Conservation (phyloP, 768 basidiomycete genomes). For the Omphalotus guepiniiformis region DNA sequence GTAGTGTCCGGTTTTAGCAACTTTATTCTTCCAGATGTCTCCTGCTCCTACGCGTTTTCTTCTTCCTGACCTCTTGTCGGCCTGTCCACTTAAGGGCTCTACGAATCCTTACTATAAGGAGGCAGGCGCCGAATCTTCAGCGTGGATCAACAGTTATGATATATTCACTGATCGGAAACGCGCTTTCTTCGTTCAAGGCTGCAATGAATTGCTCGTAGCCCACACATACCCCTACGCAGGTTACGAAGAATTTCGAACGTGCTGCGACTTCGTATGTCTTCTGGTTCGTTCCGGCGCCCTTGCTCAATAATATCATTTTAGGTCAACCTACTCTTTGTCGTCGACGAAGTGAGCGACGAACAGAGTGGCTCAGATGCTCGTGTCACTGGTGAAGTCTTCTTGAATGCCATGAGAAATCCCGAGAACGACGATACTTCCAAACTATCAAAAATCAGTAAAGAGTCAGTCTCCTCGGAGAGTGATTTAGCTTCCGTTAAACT, state of each 20-base stretch:
- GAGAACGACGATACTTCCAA: slow-evolving; percentile 53
- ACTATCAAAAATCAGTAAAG: slow-evolving; percentile 55
- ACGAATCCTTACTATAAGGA: slow-evolving; percentile 55
- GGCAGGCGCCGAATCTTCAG: slow-evolving; percentile 52
- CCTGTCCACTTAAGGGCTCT: slow-evolving; percentile 42
- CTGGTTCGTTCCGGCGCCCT: slow-evolving; percentile 1
- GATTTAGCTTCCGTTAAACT: neutral
- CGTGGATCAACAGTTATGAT: slow-evolving; percentile 59
- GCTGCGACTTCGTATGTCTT: slow-evolving; percentile 54
- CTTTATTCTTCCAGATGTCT: neutral
- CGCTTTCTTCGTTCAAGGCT: slow-evolving; percentile 58
- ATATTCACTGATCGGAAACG: slow-evolving; percentile 58
- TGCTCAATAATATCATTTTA: slow-evolving; percentile 13
- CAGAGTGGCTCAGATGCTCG: slow-evolving; percentile 54
- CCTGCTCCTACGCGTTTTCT: slow-evolving; percentile 34
- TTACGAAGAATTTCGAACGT: slow-evolving; percentile 52
- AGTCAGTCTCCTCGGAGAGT: slow-evolving; percentile 34
- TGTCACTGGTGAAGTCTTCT: slow-evolving; percentile 46
- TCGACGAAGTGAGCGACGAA: slow-evolving; percentile 68
- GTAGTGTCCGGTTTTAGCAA: neutral
- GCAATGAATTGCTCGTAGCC: slow-evolving; percentile 58
- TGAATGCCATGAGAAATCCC: slow-evolving; percentile 48
- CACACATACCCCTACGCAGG: slow-evolving; percentile 58
- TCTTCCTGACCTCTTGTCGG: slow-evolving; percentile 53
- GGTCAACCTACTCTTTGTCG: slow-evolving; percentile 61